These are phyloP conservation scores for Striga hermonthica DNA, from an alignment of 305 asterid species.

Conservation along the genomic window DNA sequence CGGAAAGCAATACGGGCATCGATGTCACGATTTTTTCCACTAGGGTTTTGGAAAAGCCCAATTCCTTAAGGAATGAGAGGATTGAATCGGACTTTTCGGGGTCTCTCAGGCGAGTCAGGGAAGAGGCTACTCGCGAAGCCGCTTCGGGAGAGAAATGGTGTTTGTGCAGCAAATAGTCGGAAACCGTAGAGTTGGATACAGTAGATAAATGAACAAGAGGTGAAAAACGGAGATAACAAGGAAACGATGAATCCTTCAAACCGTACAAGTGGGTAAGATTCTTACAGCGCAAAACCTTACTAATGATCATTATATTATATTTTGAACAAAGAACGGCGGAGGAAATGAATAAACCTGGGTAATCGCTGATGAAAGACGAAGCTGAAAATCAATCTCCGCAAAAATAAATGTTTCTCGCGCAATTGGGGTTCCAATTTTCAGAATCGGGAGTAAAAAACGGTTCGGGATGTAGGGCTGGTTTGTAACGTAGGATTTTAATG, in stretches of 20 bases:
- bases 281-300: not conserved
- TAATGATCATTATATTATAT: not conserved
- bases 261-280: not conserved
- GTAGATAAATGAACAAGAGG: not conserved
- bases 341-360: not conserved
- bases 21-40: not conserved
- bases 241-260: not conserved
- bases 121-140: conserved; percentile 15
- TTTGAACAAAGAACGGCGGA: not conserved
- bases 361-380: too few species aligned
- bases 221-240: not conserved
- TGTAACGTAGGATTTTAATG: too few species aligned
- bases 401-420: too few species aligned
- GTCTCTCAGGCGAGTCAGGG: not conserved
- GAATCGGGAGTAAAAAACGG: not conserved
- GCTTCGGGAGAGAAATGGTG: not conserved
- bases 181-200: not conserved
- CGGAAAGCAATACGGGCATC: not conserved
- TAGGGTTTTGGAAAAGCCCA: not conserved
- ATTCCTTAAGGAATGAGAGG: not conserved
- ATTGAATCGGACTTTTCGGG: not conserved
- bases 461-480: too few species aligned
- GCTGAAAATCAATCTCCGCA: too few species aligned
- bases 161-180: not conserved
- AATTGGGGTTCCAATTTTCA: conserved; percentile 15